phyloP scores from a whole-genome alignment of 2,329 filamentous ascomycete species.

The Colletotrichum lindemuthianum region DNA sequence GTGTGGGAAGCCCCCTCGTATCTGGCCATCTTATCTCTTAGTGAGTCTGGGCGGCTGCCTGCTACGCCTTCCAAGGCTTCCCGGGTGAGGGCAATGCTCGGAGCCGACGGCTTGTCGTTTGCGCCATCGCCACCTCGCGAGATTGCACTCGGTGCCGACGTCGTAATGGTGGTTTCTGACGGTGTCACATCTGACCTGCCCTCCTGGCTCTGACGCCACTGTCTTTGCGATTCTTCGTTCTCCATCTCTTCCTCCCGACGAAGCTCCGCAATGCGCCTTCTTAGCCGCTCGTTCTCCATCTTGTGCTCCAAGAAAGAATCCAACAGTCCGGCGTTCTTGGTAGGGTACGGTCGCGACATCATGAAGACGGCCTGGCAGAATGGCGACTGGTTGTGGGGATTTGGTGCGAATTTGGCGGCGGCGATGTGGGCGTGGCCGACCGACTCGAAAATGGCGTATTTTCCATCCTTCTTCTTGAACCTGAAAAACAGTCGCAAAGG shows the following conservation, averaged over 20 bases:
- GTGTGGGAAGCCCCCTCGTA: slow-evolving; percentile 81
- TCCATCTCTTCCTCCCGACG: slow-evolving; percentile 88
- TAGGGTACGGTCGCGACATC: slow-evolving; percentile 90
- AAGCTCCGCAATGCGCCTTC: slow-evolving; percentile 84
- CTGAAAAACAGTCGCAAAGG: slow-evolving; percentile 87
- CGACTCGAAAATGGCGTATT: slow-evolving; percentile 86
- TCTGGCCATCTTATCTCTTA: slow-evolving; percentile 85
- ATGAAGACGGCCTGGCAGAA: slow-evolving; percentile 93
- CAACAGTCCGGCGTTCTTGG: slow-evolving; percentile 83
- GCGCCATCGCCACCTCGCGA: slow-evolving; percentile 66
- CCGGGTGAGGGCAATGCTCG: slow-evolving; percentile 77
- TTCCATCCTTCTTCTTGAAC: slow-evolving; percentile 77
- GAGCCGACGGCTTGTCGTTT: slow-evolving; percentile 67
- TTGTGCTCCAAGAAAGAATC: slow-evolving; percentile 97
- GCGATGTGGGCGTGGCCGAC: slow-evolving; percentile 91
- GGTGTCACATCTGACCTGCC: slow-evolving; percentile 63
- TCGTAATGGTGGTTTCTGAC: slow-evolving; percentile 56
- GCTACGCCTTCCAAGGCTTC: slow-evolving; percentile 82
- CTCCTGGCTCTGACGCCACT: slow-evolving; percentile 69
- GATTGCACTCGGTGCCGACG: slow-evolving; percentile 45
- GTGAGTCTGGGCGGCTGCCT: slow-evolving; percentile 75
- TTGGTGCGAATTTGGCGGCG: slow-evolving; percentile 70
- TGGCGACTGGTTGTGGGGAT: slow-evolving; percentile 70
- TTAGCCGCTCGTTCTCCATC: slow-evolving; percentile 91
- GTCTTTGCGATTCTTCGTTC: slow-evolving; percentile 70